Conservation (phyloP, 208 protist genomes). For the Leishmania amazonensis region DNA sequence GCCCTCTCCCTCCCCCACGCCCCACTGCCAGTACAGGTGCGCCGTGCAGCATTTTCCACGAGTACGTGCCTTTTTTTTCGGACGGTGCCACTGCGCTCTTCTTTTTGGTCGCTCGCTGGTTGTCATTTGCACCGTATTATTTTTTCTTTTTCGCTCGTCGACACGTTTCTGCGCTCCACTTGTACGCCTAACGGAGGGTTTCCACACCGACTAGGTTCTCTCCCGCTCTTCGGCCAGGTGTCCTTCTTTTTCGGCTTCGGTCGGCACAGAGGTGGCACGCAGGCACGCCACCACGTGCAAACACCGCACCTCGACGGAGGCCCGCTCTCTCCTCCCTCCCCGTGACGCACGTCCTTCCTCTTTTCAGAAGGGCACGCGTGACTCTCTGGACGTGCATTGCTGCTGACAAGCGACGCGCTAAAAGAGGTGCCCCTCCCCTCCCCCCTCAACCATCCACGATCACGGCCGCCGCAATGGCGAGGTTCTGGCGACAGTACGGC, state of each 20-base stretch:
- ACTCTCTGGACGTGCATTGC: neutral
- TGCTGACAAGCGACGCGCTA: neutral
- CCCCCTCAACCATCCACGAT: neutral
- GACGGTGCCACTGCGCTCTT: conserved; percentile 9
- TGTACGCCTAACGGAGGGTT: neutral
- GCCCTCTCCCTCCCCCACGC: neutral
- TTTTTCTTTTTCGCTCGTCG: conserved; percentile 1
- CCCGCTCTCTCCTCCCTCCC: neutral
- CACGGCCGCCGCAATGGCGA: neutral
- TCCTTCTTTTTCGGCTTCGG: neutral
- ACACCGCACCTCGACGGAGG: neutral
- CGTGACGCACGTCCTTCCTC: conserved; percentile 1
- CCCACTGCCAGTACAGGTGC: neutral
- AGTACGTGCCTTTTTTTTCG: neutral
- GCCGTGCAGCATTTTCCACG: neutral
- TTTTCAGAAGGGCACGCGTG: neutral
- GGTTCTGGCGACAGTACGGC: conserved; percentile 33
- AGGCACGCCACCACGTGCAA: neutral
- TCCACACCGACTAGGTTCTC: neutral
- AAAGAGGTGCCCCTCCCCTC: neutral
- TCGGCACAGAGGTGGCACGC: neutral
- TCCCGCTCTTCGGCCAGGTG: neutral
- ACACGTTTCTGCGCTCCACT: neutral
- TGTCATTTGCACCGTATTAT: neutral
- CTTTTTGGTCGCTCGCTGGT: neutral